phyloP scores from a whole-genome alignment of 2,329 filamentous ascomycete species.

The Pseudogymnoascus sp. region DNA sequence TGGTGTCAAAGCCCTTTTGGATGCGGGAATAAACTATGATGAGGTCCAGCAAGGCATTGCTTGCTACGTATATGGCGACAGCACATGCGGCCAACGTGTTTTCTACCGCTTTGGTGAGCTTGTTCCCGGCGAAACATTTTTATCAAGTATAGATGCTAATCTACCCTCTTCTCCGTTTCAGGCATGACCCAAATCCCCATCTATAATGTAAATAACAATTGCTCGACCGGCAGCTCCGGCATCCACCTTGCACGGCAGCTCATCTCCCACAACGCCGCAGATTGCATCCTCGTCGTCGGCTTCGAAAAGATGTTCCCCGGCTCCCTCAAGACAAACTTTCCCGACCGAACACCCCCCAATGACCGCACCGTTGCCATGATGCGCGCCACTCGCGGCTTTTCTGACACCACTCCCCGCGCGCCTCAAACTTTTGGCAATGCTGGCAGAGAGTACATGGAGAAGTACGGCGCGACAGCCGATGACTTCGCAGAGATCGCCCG shows the following conservation, averaged over 20 bases:
- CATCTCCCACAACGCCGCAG: conserved; percentile 18
- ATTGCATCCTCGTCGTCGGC: conserved; percentile 24
- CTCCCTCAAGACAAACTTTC: conserved; percentile 15
- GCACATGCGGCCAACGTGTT: conserved; percentile 23
- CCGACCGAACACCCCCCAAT: conserved; percentile 17
- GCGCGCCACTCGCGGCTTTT: conserved; percentile 71
- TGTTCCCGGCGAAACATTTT: not conserved
- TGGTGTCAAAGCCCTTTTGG: conserved; percentile 27
- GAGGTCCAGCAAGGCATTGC: conserved; percentile 91
- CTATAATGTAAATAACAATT: conserved; percentile 25
- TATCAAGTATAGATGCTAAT: not conserved
- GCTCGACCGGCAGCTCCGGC: conserved; percentile 22
- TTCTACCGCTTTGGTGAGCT: conserved; percentile 24
- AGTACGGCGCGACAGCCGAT: conserved; percentile 73
- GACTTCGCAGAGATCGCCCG: conserved; percentile 95
- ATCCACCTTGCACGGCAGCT: conserved; percentile 20
- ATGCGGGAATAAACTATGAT: conserved; percentile 90
- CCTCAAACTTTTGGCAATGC: conserved; percentile 96
- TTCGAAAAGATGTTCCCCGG: conserved; percentile 26
- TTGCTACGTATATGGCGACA: conserved; percentile 23
- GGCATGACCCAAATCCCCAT: conserved; percentile 25
- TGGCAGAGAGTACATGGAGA: conserved; percentile 90
- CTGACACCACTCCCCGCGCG: conserved; percentile 68
- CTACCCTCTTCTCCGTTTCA: not conserved
- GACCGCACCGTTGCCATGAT: conserved; percentile 63